Evolutionary conservation across 1,284 basidiomycete species (phyloP).

Genomic region (Dichomitus squalens): DNA sequence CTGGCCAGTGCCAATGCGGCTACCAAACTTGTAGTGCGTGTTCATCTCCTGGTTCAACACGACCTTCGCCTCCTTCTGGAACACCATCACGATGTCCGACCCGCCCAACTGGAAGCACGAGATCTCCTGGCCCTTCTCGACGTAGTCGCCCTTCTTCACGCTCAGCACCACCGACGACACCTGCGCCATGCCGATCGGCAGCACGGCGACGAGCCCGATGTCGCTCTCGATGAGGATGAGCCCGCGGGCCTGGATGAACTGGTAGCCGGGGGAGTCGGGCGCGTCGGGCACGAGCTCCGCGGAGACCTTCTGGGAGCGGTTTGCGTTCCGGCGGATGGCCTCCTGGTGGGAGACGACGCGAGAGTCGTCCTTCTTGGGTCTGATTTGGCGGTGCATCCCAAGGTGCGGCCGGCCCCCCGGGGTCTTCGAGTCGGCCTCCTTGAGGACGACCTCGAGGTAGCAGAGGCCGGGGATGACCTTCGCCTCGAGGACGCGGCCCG

Average conservation of each 20-base stretch:
- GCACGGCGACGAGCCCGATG: conserved; percentile 26
- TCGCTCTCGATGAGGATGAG: conserved; percentile 23
- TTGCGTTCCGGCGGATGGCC: background rate
- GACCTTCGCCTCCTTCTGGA: conserved; percentile 24
- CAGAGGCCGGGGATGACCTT: conserved; percentile 24
- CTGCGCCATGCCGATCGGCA: conserved; percentile 30
- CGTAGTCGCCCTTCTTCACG: conserved; percentile 15
- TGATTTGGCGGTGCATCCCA: conserved; percentile 11
- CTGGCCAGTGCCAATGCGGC: background rate
- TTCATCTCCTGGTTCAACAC: conserved; percentile 10
- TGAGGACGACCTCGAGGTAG: conserved; percentile 22
- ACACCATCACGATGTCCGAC: conserved; percentile 27
- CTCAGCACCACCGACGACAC: conserved; percentile 25
- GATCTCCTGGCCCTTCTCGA: conserved; percentile 26
- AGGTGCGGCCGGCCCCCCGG: background rate
- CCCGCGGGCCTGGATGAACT: conserved; percentile 28
- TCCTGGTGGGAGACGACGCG: background rate
- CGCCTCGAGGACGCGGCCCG: conserved; percentile 22
- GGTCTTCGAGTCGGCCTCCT: background rate
- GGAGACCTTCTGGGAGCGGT: background rate
- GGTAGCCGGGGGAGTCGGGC: conserved; percentile 27
- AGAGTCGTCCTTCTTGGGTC: background rate
- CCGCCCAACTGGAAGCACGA: conserved; percentile 26
- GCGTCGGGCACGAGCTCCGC: conserved; percentile 15
- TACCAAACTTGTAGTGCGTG: conserved; percentile 21